phyloP scores from a whole-genome alignment of 768 basidiomycete species.

The Russula brevipes region DNA sequence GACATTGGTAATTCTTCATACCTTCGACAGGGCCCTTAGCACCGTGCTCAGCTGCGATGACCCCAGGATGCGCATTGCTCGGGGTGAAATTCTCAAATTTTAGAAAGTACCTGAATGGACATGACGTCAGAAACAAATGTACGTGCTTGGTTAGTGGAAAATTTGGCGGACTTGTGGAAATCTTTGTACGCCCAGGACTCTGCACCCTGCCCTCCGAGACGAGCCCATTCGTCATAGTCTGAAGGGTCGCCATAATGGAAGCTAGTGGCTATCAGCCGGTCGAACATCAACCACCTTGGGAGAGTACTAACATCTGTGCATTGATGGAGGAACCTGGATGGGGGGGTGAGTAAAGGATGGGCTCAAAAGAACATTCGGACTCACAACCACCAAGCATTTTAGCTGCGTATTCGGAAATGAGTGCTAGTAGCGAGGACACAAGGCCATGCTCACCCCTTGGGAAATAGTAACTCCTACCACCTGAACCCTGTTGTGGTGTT shows the following conservation, averaged over 20 bases:
- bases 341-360: not conserved
- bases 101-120: conserved; percentile 50
- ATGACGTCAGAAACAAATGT: not conserved
- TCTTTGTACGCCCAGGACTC: conserved; percentile 56
- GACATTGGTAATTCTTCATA: conserved; percentile 11
- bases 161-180: conserved; percentile 41
- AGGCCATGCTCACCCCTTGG: conserved; percentile 49
- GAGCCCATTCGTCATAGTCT: conserved; percentile 65
- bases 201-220: conserved; percentile 43
- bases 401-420: conserved; percentile 33
- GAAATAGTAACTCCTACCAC: conserved; percentile 49
- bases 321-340: conserved; percentile 57
- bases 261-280: conserved; percentile 23
- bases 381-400: conserved; percentile 71
- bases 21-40: conserved; percentile 48
- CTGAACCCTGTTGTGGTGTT: conserved; percentile 48
- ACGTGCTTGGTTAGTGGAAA: too few species aligned
- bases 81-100: conserved; percentile 62
- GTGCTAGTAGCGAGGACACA: not conserved
- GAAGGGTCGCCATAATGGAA: conserved; percentile 59
- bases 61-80: conserved; percentile 45
- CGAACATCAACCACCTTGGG: not conserved
- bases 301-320: conserved; percentile 41
- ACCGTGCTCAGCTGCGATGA: conserved; percentile 46
- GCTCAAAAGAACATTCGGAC: conserved; percentile 27